Conservation (phyloP, 2,329 filamentous ascomycete genomes). For the Cytospora piceicola region DNA sequence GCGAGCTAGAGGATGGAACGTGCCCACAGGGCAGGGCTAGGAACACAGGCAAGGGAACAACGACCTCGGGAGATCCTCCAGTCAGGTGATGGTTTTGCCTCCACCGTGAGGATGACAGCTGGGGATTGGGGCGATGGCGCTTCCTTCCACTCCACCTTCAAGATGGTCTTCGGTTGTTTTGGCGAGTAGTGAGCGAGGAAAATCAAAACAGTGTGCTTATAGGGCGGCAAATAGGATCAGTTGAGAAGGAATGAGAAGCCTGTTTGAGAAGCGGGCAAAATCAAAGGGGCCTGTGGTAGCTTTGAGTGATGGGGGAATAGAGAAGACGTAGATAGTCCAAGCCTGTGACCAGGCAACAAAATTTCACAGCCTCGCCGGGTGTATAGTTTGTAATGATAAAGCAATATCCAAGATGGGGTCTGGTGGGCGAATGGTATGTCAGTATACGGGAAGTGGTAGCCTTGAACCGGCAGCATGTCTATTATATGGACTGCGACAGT, state of each 20-base stretch:
- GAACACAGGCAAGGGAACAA: conserved; percentile 19
- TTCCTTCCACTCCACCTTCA: conserved; percentile 14
- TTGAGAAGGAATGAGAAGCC: conserved; percentile 2
- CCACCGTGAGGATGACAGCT: background rate
- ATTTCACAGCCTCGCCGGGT: conserved; percentile 24
- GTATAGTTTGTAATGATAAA: conserved; percentile 5
- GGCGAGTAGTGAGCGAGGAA: background rate
- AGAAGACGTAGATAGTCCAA: conserved; percentile 1
- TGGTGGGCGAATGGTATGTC: conserved; percentile 1
- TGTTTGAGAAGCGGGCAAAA: conserved; percentile 24
- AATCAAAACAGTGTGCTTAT: background rate
- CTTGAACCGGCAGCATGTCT: conserved; percentile 27
- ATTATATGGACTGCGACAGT: conserved; percentile 29
- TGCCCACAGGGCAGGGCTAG: conserved; percentile 9
- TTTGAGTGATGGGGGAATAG: conserved; percentile 13
- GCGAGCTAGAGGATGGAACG: conserved; percentile 10
- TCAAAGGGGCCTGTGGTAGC: background rate
- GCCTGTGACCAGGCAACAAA: conserved; percentile 24
- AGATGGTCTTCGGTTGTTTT: background rate
- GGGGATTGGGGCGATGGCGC: background rate
- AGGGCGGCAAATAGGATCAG: background rate
- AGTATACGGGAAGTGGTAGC: conserved; percentile 22
- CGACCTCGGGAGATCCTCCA: background rate
- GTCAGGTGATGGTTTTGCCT: conserved; percentile 1
- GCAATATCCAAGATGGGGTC: conserved; percentile 11